phyloP scores from a whole-genome alignment of 352 stramenopile species.

The Globisporangium parvum region DNA sequence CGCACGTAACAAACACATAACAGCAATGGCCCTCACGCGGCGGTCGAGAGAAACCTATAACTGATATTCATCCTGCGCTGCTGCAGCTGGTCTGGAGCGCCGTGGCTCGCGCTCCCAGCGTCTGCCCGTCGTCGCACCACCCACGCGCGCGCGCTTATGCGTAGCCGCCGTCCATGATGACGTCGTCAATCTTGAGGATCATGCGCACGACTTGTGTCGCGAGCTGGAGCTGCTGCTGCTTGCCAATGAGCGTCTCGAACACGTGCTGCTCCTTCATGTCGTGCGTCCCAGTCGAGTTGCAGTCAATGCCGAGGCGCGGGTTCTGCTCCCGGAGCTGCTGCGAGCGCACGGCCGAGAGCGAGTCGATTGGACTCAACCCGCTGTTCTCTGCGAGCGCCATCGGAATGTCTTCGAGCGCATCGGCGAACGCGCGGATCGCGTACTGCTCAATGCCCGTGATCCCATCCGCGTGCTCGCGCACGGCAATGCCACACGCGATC shows the following conservation, averaged over 20 bases:
- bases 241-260: constrained; percentile 99
- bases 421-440: constrained; percentile 97
- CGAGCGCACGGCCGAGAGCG: constrained; percentile 96
- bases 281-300: constrained; percentile 89
- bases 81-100: neutral
- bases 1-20: too few relatives aligned
- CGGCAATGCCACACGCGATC: constrained; percentile 95
- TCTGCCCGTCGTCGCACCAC: too few relatives aligned
- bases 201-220: constrained; percentile 99
- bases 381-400: constrained; percentile 99
- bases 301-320: constrained; percentile 95
- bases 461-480: constrained; percentile 85
- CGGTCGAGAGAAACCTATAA: too few relatives aligned
- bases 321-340: constrained; percentile 93
- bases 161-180: constrained; percentile 95
- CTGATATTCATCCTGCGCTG: neutral
- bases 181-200: constrained; percentile 99
- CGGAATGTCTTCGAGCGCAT: constrained; percentile 99
- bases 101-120: neutral
- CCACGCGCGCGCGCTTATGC: constrained; percentile 34
- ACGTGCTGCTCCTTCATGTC: constrained; percentile 99
- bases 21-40: too few relatives aligned
- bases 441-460: constrained; percentile 93
- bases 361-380: constrained; percentile 96
- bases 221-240: constrained; percentile 99